phyloP scores from a whole-genome alignment of 768 basidiomycete species.

The Scleroderma citrinum region DNA sequence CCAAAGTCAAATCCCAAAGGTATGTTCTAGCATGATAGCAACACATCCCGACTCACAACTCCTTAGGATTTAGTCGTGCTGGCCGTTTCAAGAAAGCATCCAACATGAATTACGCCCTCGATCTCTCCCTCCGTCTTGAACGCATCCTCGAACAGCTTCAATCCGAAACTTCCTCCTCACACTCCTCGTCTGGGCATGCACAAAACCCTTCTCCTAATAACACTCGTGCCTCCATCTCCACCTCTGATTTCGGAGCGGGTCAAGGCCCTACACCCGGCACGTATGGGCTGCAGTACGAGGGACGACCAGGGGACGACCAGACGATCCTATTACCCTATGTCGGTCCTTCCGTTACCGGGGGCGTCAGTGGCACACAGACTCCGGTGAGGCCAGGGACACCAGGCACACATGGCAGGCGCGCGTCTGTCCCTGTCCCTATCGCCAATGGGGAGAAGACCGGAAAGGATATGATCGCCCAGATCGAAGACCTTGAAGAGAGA shows the following conservation, averaged over 20 bases:
- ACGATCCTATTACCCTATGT: conserved; percentile 20
- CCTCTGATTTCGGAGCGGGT: conserved; percentile 16
- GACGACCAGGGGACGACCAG: conserved; percentile 57
- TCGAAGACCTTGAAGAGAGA: conserved; percentile 41
- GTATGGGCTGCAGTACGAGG: conserved; percentile 63
- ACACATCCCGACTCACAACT: conserved; percentile 32
- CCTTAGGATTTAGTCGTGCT: conserved; percentile 32
- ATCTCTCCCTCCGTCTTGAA: conserved; percentile 34
- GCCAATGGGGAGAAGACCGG: conserved; percentile 4
- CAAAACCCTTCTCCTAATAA: conserved; percentile 10
- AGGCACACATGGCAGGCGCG: conserved; percentile 9
- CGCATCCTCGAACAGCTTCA: conserved; percentile 26
- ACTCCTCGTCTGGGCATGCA: conserved; percentile 20
- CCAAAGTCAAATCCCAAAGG: conserved; percentile 47
- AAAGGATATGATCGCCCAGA: conserved; percentile 12
- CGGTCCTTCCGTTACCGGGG: conserved; percentile 11
- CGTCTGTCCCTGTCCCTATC: conserved; percentile 5
- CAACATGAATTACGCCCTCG: conserved; percentile 82
- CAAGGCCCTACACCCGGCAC: conserved; percentile 31
- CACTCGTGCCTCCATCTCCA: conserved; percentile 18
- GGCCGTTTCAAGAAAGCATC: conserved; percentile 93
- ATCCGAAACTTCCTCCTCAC: conserved; percentile 18
- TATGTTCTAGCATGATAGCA: conserved; percentile 7
- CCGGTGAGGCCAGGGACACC: conserved; percentile 22
- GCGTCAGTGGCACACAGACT: conserved; percentile 14